A percentile compares a stretch with the other conserved stretches of the same genome.
Evolutionary conservation across 768 basidiomycete species (phyloP).

Genomic region (Rhodotorula diobovata): DNA sequence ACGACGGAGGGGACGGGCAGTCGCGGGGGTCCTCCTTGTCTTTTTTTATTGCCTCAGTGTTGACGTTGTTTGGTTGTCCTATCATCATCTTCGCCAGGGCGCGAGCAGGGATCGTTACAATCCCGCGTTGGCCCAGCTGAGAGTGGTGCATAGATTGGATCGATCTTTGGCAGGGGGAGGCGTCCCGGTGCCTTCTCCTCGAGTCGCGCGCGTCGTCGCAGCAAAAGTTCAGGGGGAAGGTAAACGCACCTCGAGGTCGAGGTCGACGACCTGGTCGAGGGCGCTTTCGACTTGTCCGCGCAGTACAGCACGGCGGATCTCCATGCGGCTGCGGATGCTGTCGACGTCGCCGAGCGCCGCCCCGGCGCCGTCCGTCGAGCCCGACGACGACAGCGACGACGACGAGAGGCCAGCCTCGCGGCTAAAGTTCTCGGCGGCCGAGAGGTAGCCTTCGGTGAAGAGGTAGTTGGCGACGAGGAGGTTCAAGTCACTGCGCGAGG

Average conservation of each 20-base stretch:
- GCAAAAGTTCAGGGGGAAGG: conserved; percentile 14
- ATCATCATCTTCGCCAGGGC: conserved; percentile 36
- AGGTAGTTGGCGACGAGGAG: conserved; percentile 94
- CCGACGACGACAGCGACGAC: conserved; percentile 53
- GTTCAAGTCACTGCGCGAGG: conserved; percentile 71
- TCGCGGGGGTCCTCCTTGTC: too few relatives aligned
- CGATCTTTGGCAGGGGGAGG: conserved; percentile 28
- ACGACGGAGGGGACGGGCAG: background rate
- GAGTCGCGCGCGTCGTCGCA: conserved; percentile 45
- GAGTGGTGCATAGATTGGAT: conserved; percentile 44
- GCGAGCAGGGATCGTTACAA: conserved; percentile 24
- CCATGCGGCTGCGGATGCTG: conserved; percentile 88
- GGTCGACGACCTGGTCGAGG: conserved; percentile 87
- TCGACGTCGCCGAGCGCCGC: conserved; percentile 63
- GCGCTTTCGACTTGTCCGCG: conserved; percentile 92
- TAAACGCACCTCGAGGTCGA: conserved; percentile 89
- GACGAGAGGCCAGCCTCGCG: conserved; percentile 67
- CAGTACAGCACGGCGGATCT: conserved; percentile 87
- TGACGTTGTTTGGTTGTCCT: conserved; percentile 40
- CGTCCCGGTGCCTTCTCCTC: background rate
- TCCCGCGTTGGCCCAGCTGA: conserved; percentile 31
- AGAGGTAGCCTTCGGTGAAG: conserved; percentile 93
- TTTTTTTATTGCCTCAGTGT: conserved; percentile 33
- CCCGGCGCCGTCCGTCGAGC: too few relatives aligned
- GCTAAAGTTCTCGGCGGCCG: conserved; percentile 90